Evolutionary conservation across 176 grass and related monocot species (phyloP).

Genomic region (Triticum urartu): DNA sequence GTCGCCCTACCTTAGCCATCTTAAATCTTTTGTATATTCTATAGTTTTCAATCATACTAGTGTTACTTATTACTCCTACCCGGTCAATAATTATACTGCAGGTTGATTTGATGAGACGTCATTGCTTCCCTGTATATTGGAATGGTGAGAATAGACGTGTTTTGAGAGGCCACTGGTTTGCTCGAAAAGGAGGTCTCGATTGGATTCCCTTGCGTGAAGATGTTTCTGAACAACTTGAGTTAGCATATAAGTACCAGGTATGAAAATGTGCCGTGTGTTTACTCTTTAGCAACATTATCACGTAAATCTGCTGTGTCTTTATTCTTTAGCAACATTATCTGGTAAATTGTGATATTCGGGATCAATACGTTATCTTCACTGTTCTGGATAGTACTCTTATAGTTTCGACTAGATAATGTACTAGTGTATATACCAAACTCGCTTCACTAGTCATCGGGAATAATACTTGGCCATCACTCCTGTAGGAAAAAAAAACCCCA

Average conservation of each 20-base stretch:
- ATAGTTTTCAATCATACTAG: background rate
- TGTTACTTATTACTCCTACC: background rate
- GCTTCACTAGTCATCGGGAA: background rate
- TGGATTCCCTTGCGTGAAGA: constrained; percentile 96
- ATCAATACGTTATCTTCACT: background rate
- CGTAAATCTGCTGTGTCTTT: background rate
- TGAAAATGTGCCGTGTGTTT: constrained; percentile 3
- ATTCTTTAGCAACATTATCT: background rate
- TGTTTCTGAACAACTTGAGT: constrained; percentile 90
- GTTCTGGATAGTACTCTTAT: background rate
- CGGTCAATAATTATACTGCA: constrained; percentile 25
- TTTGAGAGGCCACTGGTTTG: constrained; percentile 93
- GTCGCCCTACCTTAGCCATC: no score
- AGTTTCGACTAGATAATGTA: background rate
- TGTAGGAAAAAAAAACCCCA: constrained; percentile 16
- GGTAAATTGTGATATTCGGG: background rate
- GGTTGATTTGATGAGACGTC: constrained; percentile 87
- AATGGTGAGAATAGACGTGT: constrained; percentile 94
- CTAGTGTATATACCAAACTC: constrained; percentile 10
- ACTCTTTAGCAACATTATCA: background rate
- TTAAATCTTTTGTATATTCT: background rate
- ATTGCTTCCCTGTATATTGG: constrained; percentile 99
- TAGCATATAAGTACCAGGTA: constrained; percentile 81
- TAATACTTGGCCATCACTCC: background rate
- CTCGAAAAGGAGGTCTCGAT: constrained; percentile 81